phyloP scores from a whole-genome alignment of 1,284 basidiomycete genomes.

The Puccinia polysora region DNA sequence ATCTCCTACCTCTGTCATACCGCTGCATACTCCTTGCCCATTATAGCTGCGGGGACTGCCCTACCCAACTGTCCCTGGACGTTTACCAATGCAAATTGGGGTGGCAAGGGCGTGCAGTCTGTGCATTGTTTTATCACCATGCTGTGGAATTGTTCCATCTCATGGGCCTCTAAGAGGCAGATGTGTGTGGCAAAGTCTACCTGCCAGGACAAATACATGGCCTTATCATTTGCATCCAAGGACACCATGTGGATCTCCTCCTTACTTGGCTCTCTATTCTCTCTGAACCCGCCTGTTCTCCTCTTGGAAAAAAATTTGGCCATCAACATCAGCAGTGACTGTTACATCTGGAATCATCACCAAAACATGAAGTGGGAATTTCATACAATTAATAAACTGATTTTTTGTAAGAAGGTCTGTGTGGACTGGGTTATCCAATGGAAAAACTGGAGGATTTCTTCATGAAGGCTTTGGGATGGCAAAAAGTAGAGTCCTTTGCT shows the following conservation, averaged over 20 bases:
- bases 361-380: background rate
- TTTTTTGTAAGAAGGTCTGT: background rate
- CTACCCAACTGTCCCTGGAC: background rate
- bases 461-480: background rate
- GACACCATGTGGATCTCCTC: background rate
- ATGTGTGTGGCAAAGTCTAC: constrained; percentile 10
- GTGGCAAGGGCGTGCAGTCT: background rate
- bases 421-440: background rate
- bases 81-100: constrained; percentile 13
- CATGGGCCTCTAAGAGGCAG: constrained; percentile 12
- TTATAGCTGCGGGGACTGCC: background rate
- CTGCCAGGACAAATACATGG: constrained; percentile 20
- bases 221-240: constrained; percentile 1
- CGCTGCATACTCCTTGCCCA: background rate
- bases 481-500: background rate
- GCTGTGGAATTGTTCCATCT: background rate
- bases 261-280: background rate
- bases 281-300: background rate
- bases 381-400: background rate
- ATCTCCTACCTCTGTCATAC: constrained; percentile 2
- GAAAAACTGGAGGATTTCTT: constrained; percentile 2
- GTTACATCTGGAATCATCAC: background rate
- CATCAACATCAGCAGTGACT: background rate
- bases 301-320: background rate
- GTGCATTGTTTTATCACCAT: background rate